A percentile compares a stretch with the other conserved stretches of the same genome.
Evolutionary conservation across 139 green algal genomes (phyloP).

Genomic region (Desmodesmus armatus): DNA sequence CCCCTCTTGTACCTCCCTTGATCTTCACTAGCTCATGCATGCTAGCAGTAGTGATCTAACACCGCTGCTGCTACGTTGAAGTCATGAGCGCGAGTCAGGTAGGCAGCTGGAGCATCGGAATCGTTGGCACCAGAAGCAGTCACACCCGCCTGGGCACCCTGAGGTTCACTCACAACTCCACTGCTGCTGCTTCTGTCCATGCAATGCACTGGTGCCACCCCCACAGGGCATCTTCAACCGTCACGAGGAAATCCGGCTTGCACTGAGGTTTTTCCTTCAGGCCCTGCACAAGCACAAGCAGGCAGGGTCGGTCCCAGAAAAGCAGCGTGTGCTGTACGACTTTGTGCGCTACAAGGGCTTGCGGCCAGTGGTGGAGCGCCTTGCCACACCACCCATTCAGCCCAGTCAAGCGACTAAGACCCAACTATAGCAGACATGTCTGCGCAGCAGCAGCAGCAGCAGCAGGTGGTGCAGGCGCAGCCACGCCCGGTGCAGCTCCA

Average conservation of each 20-base stretch:
- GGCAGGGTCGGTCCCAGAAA: slow-evolving; percentile 39
- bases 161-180: too few species aligned
- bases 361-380: slow-evolving; percentile 45
- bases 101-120: too few species aligned
- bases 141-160: too few species aligned
- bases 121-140: too few species aligned
- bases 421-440: neutral
- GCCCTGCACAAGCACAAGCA: slow-evolving; percentile 64
- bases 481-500: neutral
- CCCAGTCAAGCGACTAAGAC: neutral
- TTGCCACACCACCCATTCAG: slow-evolving; percentile 37
- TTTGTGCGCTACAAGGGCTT: slow-evolving; percentile 57
- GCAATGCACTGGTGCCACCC: too few species aligned
- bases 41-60: too few species aligned
- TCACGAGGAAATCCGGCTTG: slow-evolving; percentile 65
- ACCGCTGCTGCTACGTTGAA: too few species aligned
- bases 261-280: slow-evolving; percentile 64
- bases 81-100: too few species aligned
- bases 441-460: too few species aligned
- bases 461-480: slow-evolving; percentile 4
- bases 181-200: slow-evolving; percentile 8
- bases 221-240: slow-evolving; percentile 44
- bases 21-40: too few species aligned
- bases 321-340: slow-evolving; percentile 49
- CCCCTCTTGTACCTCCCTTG: too few species aligned